Percentiles rank a stretch among this genome's conserved stretches.
phyloP scores from a whole-genome alignment of 2,329 filamentous ascomycete genomes.

The Fusarium equiseti region DNA sequence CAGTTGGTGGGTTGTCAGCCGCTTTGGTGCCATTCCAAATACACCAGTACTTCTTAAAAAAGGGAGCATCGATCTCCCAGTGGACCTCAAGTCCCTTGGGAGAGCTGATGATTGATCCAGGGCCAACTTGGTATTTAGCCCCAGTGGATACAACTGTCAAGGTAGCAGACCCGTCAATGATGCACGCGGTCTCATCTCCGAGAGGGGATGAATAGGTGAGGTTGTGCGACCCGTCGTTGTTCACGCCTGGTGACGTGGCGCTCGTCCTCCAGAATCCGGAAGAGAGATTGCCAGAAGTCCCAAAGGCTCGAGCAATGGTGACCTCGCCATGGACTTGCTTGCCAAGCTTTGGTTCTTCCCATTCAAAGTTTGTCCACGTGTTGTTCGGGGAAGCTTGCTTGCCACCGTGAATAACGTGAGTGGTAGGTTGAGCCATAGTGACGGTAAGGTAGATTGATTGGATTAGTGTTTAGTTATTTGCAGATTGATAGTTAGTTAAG shows the following conservation, averaged over 20 bases:
- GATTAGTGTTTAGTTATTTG: accelerated
- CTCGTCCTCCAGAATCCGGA: conserved; percentile 13
- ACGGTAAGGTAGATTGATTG: background rate
- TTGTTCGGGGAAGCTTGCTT: background rate
- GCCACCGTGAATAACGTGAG: conserved; percentile 12
- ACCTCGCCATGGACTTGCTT: conserved; percentile 14
- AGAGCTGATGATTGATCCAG: conserved; percentile 18
- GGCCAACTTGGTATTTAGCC: background rate
- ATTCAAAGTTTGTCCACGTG: conserved; percentile 2
- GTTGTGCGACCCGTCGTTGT: background rate
- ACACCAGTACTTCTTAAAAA: conserved; percentile 17
- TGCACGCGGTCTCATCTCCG: conserved; percentile 5
- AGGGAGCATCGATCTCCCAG: conserved; percentile 14
- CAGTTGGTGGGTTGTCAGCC: background rate
- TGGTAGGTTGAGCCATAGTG: conserved; percentile 4
- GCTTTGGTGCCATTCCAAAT: conserved; percentile 8
- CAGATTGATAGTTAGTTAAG: too few relatives aligned
- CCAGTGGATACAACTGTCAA: conserved; percentile 7
- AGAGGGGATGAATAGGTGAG: conserved; percentile 9
- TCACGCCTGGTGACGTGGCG: background rate
- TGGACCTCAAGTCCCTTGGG: conserved; percentile 7
- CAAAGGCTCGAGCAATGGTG: conserved; percentile 2
- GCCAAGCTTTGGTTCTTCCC: conserved; percentile 14
- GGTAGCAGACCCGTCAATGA: conserved; percentile 12
- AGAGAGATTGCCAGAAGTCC: background rate